These are phyloP conservation scores for Rhizopogon salebrosus DNA, from an alignment of 768 basidiomycete species.

Conservation along the genomic window DNA sequence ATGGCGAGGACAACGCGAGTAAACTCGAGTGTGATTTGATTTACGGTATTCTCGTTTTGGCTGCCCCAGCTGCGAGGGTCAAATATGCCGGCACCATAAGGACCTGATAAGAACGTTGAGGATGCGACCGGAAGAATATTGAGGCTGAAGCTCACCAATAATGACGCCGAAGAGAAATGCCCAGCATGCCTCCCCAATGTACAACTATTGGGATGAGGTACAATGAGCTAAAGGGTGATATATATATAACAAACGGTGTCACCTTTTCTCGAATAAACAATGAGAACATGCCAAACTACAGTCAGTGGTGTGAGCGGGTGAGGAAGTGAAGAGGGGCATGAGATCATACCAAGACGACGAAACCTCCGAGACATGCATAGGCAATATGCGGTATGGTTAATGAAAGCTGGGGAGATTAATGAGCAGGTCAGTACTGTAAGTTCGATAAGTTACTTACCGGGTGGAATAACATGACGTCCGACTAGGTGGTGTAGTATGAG, in stretches of 20 bases:
- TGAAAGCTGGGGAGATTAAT: slow-evolving; percentile 24
- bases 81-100: slow-evolving; percentile 77
- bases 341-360: slow-evolving; percentile 64
- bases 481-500: neutral
- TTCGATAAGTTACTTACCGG: slow-evolving; percentile 34
- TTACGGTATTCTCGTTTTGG: slow-evolving; percentile 40
- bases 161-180: slow-evolving; percentile 92
- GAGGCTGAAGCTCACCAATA: slow-evolving; percentile 50
- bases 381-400: slow-evolving; percentile 68
- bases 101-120: slow-evolving; percentile 43
- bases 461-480: slow-evolving; percentile 42
- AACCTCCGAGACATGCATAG: slow-evolving; percentile 77
- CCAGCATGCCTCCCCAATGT: slow-evolving; percentile 95
- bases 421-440: neutral
- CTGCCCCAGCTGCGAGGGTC: slow-evolving; percentile 75
- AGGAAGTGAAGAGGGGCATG: neutral
- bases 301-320: neutral
- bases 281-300: slow-evolving; percentile 92
- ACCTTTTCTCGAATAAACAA: slow-evolving; percentile 86
- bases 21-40: slow-evolving; percentile 82
- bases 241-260: slow-evolving; percentile 7
- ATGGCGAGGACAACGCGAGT: slow-evolving; percentile 93
- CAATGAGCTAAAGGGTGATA: neutral
- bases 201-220: slow-evolving; percentile 44
- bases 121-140: neutral